These are phyloP conservation scores for Monosporascus ibericus DNA, from an alignment of 2,329 filamentous ascomycete species.

Conservation along the genomic window DNA sequence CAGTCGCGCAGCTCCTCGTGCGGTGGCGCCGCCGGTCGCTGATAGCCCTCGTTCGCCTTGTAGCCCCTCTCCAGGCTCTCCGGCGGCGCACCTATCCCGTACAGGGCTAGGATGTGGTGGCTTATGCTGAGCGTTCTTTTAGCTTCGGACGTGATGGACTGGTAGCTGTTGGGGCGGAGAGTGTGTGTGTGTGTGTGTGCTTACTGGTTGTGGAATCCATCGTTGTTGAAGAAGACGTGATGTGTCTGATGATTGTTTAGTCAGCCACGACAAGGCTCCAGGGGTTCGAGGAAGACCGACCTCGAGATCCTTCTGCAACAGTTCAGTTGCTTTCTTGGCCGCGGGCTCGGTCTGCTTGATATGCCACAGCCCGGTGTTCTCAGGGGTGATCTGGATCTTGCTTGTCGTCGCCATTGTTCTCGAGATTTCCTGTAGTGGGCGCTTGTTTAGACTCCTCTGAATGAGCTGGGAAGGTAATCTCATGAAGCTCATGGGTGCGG, in stretches of 20 bases:
- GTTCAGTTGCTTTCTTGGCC: constrained; percentile 55
- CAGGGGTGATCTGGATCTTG: constrained; percentile 40
- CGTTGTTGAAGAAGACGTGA: constrained; percentile 74
- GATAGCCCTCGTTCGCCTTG: constrained; percentile 59
- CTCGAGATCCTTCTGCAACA: constrained; percentile 73
- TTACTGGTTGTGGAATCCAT: constrained; percentile 77
- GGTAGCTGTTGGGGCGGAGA: no score
- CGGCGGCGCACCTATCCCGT: constrained; percentile 63
- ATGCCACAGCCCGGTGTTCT: constrained; percentile 45
- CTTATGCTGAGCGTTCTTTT: constrained; percentile 41
- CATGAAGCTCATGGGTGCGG: background rate
- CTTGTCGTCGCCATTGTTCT: constrained; percentile 40
- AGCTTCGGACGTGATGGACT: background rate
- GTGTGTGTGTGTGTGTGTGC: no score
- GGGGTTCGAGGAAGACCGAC: constrained; percentile 20
- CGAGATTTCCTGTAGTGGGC: background rate
- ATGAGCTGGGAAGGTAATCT: background rate
- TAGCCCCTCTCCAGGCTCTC: constrained; percentile 58
- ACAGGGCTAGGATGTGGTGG: constrained; percentile 72
- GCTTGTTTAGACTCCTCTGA: background rate
- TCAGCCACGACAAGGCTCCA: constrained; percentile 3
- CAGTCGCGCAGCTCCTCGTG: constrained; percentile 53
- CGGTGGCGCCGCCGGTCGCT: constrained; percentile 45
- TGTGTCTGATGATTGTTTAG: constrained; percentile 35
- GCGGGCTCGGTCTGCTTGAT: constrained; percentile 47